Percentiles rank a stretch among this genome's conserved stretches.
Evolutionary conservation across 176 grass and related monocot species (phyloP).

Genomic region (Pharus latifolius): DNA sequence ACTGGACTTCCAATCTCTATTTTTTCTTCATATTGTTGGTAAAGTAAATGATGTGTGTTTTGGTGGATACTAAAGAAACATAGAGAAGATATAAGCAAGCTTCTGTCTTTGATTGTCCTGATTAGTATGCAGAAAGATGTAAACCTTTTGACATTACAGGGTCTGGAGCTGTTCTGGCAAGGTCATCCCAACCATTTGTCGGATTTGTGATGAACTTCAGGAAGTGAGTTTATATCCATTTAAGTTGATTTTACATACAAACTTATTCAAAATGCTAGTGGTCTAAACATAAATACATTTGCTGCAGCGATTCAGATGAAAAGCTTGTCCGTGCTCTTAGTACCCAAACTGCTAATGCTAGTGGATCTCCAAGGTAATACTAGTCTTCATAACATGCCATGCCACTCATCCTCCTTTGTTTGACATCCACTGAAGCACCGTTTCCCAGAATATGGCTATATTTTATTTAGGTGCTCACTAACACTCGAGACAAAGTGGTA

Average conservation of each 20-base stretch:
- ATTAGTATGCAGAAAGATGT: neutral
- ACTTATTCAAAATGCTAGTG: neutral
- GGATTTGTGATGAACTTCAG: conserved; percentile 92
- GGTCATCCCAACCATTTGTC: conserved; percentile 93
- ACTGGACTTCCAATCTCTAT: conserved; percentile 1
- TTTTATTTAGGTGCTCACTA: no score
- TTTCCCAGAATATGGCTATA: neutral
- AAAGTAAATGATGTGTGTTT: neutral
- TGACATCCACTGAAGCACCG: conserved; percentile 3
- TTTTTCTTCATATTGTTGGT: conserved; percentile 1
- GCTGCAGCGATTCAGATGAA: conserved; percentile 81
- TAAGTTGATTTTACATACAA: conserved; percentile 3
- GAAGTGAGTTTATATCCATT: conserved; percentile 59
- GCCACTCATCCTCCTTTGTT: conserved; percentile 1
- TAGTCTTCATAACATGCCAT: conserved; percentile 6
- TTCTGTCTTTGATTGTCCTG: conserved; percentile 8
- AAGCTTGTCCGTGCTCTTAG: conserved; percentile 87
- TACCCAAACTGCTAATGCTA: conserved; percentile 19
- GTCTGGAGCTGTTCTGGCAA: conserved; percentile 92
- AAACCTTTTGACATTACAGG: conserved; percentile 29
- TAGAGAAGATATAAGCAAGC: neutral
- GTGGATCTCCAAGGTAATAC: conserved; percentile 42
- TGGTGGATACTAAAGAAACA: neutral
- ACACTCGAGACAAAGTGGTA: no score
- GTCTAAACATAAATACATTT: conserved; percentile 17